phyloP scores from a whole-genome alignment of 495 filamentous ascomycete genomes.

The Eremomyces bilateralis region DNA sequence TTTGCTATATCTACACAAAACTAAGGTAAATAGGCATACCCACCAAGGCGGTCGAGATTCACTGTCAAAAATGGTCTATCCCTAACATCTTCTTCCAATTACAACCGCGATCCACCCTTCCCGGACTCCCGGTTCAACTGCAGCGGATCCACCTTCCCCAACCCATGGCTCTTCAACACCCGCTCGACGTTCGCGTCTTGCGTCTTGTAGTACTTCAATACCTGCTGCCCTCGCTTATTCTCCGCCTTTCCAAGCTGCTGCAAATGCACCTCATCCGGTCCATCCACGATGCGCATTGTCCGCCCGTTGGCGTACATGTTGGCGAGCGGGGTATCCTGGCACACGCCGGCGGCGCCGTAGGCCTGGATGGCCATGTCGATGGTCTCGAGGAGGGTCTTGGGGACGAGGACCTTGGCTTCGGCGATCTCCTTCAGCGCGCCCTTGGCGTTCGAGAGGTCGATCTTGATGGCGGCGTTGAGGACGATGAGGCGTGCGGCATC shows the following conservation, averaged over 20 bases:
- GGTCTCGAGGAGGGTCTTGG: conserved; percentile 15
- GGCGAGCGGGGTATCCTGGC: conserved; percentile 17
- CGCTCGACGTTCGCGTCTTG: conserved; percentile 16
- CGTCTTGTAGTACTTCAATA: background rate
- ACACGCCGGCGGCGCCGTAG: conserved; percentile 20
- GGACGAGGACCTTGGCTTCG: conserved; percentile 22
- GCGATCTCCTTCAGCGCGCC: conserved; percentile 23
- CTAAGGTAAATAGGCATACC: no score
- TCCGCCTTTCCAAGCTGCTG: conserved; percentile 22
- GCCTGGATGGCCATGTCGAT: conserved; percentile 22
- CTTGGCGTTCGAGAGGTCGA: conserved; percentile 21
- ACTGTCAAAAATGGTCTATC: no score
- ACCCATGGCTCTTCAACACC: conserved; percentile 18
- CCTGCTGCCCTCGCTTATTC: conserved; percentile 17
- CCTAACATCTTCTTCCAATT: background rate
- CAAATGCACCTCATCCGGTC: conserved; percentile 23
- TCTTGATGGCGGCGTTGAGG: conserved; percentile 22
- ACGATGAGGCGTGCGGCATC: conserved; percentile 20
- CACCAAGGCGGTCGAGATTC: no score
- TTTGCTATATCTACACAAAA: no score
- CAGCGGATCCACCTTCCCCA: conserved; percentile 16
- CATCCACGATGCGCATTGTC: conserved; percentile 17
- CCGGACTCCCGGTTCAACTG: conserved; percentile 13
- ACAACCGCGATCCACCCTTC: conserved; percentile 3
- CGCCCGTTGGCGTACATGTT: conserved; percentile 12